phyloP scores from a whole-genome alignment of 352 stramenopile genomes.

The Phytophthora pinifolia region DNA sequence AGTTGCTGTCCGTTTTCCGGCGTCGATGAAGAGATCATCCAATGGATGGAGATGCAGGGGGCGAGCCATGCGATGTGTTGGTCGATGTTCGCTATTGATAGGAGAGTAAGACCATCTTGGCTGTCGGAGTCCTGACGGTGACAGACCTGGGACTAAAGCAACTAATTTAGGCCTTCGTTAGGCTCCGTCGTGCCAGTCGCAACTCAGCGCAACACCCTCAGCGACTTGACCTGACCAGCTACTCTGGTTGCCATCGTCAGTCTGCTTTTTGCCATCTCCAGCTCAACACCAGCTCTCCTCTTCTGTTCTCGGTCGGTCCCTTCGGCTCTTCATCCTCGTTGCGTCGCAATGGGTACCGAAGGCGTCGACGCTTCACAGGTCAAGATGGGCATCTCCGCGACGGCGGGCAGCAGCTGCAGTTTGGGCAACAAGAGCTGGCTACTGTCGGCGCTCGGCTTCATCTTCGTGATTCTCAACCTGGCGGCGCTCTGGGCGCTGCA shows the following conservation, averaged over 20 bases:
- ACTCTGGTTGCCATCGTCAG: constrained; percentile 7
- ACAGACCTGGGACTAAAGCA: constrained; percentile 11
- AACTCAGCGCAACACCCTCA: neutral
- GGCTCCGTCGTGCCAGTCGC: neutral
- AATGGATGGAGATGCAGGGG: constrained; percentile 9
- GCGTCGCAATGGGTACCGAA: constrained; percentile 32
- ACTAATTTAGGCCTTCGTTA: constrained; percentile 13
- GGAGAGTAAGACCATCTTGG: neutral
- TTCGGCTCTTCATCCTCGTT: constrained; percentile 1
- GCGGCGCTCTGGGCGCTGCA: constrained; percentile 63
- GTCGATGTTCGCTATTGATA: constrained; percentile 6
- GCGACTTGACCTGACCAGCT: neutral
- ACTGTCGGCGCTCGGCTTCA: constrained; percentile 36
- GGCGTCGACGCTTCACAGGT: constrained; percentile 46
- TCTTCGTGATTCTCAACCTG: constrained; percentile 66
- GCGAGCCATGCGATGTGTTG: neutral
- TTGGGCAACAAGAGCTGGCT: constrained; percentile 19
- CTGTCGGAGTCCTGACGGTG: neutral
- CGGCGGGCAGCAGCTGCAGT: constrained; percentile 1
- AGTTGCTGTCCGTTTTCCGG: neutral
- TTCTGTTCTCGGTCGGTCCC: neutral
- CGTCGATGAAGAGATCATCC: constrained; percentile 1
- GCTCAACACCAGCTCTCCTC: constrained; percentile 7
- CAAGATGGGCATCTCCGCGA: constrained; percentile 28
- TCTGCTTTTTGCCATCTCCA: constrained; percentile 25